Conservation (phyloP, 208 protist genomes). For the Crithidia expoeki region DNA sequence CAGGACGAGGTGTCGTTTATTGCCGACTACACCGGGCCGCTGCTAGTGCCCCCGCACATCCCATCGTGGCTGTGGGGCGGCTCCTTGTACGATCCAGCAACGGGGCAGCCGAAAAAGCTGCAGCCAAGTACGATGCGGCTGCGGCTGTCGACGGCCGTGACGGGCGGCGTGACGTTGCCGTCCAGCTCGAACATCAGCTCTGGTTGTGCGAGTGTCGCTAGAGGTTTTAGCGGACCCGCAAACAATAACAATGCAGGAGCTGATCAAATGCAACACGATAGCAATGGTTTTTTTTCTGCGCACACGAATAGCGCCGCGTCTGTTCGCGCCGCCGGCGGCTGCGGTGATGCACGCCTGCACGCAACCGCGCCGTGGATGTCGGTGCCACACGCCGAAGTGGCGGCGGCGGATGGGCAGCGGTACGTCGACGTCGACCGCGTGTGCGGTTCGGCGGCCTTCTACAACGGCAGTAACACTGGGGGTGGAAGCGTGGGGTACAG, state of each 20-base stretch:
- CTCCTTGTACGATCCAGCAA: constrained; percentile 22
- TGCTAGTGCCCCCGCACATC: constrained; percentile 56
- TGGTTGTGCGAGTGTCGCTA: neutral
- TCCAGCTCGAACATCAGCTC: neutral
- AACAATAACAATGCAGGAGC: neutral
- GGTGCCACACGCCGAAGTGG: constrained; percentile 18
- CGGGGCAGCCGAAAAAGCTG: constrained; percentile 20
- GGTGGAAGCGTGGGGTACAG: neutral
- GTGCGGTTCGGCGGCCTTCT: neutral
- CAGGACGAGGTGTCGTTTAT: constrained; percentile 80
- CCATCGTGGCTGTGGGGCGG: constrained; percentile 72
- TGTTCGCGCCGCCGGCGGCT: neutral
- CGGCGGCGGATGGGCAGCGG: constrained; percentile 24
- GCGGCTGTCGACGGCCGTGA: constrained; percentile 14
- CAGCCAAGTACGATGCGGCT: constrained; percentile 17
- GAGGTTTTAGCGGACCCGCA: neutral
- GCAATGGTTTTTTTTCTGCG: neutral
- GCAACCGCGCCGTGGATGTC: constrained; percentile 25
- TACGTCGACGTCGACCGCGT: constrained; percentile 29
- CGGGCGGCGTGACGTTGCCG: neutral
- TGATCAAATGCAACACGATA: neutral
- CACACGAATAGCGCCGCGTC: neutral
- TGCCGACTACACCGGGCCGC: constrained; percentile 71
- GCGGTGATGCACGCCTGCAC: constrained; percentile 3
- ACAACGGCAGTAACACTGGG: neutral